Percentiles rank a stretch among this genome's conserved stretches.
These are phyloP conservation scores for Cymbidium sinense DNA, from an alignment of 106 monocot species.

Conservation along the genomic window DNA sequence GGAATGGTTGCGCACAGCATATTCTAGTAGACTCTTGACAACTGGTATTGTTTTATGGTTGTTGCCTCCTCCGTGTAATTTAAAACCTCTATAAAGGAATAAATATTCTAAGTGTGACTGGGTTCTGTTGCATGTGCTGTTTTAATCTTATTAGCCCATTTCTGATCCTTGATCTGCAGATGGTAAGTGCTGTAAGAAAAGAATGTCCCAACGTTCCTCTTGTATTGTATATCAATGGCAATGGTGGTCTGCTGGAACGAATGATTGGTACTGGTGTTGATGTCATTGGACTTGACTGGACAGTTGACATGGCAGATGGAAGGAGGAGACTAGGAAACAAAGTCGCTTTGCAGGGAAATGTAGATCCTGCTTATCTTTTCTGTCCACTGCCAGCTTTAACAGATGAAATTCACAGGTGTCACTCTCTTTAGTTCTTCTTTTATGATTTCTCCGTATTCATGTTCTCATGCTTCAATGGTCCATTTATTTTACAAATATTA, in stretches of 20 bases:
- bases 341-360: conserved; percentile 79
- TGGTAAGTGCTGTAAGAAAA: conserved; percentile 55
- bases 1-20: not conserved
- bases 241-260: conserved; percentile 80
- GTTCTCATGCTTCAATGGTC: not conserved
- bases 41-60: not conserved
- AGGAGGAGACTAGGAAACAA: conserved; percentile 65
- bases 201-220: conserved; percentile 70
- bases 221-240: conserved; percentile 84
- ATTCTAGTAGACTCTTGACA: not conserved
- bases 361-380: conserved; percentile 89
- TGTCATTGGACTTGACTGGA: conserved; percentile 98
- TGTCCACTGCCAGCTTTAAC: conserved; percentile 71
- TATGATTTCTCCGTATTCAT: not conserved
- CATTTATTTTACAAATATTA: not conserved
- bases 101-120: no score
- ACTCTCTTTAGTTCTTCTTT: not conserved
- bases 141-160: not conserved
- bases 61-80: not conserved
- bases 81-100: no score
- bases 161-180: conserved; percentile 35
- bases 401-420: conserved; percentile 90
- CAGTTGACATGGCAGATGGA: conserved; percentile 93
- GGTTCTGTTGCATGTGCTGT: not conserved
- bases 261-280: conserved; percentile 80